Conservation (phyloP, 2,329 filamentous ascomycete genomes). For the Camptophora hylomeconis region DNA sequence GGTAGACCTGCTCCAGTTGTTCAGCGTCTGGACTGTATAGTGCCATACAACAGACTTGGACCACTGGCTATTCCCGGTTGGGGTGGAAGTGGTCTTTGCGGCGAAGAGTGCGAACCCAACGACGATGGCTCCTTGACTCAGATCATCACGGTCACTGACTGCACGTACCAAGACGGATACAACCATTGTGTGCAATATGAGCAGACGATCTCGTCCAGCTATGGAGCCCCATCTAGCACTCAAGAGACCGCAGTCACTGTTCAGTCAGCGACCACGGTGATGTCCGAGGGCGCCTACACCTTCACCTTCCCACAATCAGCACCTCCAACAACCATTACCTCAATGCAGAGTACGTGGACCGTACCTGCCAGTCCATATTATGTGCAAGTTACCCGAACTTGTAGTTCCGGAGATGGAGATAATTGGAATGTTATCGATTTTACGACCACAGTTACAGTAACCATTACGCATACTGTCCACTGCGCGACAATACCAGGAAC, state of each 20-base stretch:
- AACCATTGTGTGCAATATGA: conserved; percentile 9
- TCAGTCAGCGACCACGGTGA: conserved; percentile 8
- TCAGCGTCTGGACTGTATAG: conserved; percentile 11
- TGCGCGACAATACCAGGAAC: too few relatives aligned
- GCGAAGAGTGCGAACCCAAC: conserved; percentile 7
- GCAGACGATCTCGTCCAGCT: conserved; percentile 3
- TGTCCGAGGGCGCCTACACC: conserved; percentile 9
- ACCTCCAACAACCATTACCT: conserved; percentile 6
- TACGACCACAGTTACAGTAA: too few relatives aligned
- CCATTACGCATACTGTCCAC: too few relatives aligned
- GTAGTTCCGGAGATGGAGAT: too few relatives aligned
- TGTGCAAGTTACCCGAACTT: conserved; percentile 8
- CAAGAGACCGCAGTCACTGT: conserved; percentile 3
- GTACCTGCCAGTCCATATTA: conserved; percentile 12
- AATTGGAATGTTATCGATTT: too few relatives aligned
- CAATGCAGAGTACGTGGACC: conserved; percentile 7
- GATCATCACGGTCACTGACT: conserved; percentile 11
- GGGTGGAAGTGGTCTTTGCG: conserved; percentile 12
- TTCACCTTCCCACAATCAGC: conserved; percentile 12
- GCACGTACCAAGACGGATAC: conserved; percentile 6
- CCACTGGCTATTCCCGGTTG: conserved; percentile 14
- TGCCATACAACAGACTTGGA: conserved; percentile 13
- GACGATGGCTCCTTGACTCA: conserved; percentile 12
- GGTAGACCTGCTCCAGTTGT: too few relatives aligned
- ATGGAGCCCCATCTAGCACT: conserved; percentile 6